phyloP scores from a whole-genome alignment of 2,329 filamentous ascomycete species.

The Biscogniauxia mediterranea region DNA sequence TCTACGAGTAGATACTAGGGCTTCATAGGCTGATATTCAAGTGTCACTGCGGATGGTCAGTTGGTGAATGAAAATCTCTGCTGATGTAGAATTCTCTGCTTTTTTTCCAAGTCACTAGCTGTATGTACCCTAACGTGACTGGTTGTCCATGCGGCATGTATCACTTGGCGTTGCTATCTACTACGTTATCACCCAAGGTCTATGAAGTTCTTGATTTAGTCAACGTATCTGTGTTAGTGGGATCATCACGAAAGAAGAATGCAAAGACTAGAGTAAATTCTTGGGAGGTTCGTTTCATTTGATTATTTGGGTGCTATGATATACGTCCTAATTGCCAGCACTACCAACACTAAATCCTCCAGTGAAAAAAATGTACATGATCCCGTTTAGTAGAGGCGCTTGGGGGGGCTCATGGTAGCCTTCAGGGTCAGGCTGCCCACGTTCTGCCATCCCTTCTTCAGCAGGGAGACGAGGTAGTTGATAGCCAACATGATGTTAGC shows the following conservation, averaged over 20 bases:
- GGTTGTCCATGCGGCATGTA: background rate
- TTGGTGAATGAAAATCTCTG: too few relatives aligned
- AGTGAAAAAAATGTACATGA: constrained; percentile 8
- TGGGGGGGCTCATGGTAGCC: constrained; percentile 98
- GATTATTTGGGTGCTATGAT: constrained; percentile 23
- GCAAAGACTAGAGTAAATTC: background rate
- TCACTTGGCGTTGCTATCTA: background rate
- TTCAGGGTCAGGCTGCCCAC: constrained; percentile 99
- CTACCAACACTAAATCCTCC: constrained; percentile 30
- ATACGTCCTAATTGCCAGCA: constrained; percentile 17
- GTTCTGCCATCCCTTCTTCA: constrained; percentile 99
- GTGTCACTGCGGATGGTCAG: too few relatives aligned
- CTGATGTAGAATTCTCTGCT: too few relatives aligned
- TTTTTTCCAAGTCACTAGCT: too few relatives aligned
- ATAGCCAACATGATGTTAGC: constrained; percentile 99
- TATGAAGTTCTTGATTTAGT: background rate
- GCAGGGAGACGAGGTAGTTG: constrained; percentile 99
- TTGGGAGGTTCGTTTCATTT: constrained; percentile 29
- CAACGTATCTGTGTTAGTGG: background rate
- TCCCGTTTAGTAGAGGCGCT: constrained; percentile 83
- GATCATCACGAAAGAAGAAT: background rate
- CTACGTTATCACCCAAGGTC: background rate
- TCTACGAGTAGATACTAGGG: too few relatives aligned
- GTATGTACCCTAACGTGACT: background rate
- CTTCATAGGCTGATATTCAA: too few relatives aligned